phyloP scores from a whole-genome alignment of 352 stramenopile genomes.

The Pythium aquatile region DNA sequence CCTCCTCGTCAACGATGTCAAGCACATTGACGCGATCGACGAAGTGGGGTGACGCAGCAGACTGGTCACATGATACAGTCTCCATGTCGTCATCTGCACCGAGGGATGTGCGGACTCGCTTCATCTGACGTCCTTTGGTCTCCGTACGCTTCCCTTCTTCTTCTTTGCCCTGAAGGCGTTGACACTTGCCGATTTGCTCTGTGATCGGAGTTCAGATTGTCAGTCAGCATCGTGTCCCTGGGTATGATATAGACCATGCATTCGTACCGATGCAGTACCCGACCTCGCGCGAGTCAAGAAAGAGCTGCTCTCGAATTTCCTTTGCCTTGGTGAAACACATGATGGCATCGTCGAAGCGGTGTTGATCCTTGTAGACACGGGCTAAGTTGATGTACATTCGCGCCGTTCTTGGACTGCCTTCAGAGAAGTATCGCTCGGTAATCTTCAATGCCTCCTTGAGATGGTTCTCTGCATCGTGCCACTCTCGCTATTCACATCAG shows the following conservation, averaged over 20 bases:
- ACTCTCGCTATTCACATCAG: constrained; percentile 43
- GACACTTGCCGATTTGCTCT: constrained; percentile 85
- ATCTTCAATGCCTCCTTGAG: constrained; percentile 80
- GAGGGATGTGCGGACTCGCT: constrained; percentile 47
- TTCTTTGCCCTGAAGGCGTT: constrained; percentile 52
- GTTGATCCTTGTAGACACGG: constrained; percentile 74
- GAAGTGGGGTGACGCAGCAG: constrained; percentile 10
- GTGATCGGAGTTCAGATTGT: neutral
- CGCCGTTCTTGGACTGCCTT: constrained; percentile 65
- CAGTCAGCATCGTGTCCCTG: constrained; percentile 2
- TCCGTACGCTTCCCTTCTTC: constrained; percentile 60
- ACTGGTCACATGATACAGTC: constrained; percentile 4
- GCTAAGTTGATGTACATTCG: constrained; percentile 79
- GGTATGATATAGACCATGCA: constrained; percentile 20
- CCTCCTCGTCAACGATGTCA: constrained; percentile 34
- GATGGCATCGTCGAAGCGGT: constrained; percentile 71
- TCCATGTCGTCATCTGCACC: constrained; percentile 6
- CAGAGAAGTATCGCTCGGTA: constrained; percentile 74
- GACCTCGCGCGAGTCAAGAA: constrained; percentile 71
- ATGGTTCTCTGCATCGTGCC: constrained; percentile 57
- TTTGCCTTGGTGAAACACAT: constrained; percentile 62
- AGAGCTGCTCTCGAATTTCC: constrained; percentile 73
- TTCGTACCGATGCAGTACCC: constrained; percentile 69
- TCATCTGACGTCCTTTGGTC: constrained; percentile 59
- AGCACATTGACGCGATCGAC: constrained; percentile 31